phyloP scores from a whole-genome alignment of 306 rosid species.

The Mimosa pudica region DNA sequence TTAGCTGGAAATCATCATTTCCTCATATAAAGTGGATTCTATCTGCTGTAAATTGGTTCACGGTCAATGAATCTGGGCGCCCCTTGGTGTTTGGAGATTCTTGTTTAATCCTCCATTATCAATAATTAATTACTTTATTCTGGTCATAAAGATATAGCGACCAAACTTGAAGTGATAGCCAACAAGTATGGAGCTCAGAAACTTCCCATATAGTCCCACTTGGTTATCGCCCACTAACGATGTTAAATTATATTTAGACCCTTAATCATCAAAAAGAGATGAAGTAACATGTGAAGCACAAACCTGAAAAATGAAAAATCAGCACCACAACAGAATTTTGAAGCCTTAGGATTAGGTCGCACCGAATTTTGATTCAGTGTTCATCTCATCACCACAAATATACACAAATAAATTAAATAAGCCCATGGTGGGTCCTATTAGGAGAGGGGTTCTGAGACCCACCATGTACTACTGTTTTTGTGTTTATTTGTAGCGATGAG shows the following conservation, averaged over 20 bases:
- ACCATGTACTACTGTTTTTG: too few species aligned
- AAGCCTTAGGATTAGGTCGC: background rate
- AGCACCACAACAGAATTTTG: background rate
- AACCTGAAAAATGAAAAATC: background rate
- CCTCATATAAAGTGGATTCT: slow-evolving; percentile 28
- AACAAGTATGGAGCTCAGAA: background rate
- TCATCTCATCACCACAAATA: too few species aligned
- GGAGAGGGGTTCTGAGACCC: too few species aligned
- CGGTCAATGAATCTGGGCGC: slow-evolving; percentile 19
- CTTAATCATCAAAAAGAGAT: background rate
- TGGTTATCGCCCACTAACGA: slow-evolving; percentile 15
- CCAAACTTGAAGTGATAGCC: slow-evolving; percentile 2
- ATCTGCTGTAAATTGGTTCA: slow-evolving; percentile 17
- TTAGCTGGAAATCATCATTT: slow-evolving; percentile 12
- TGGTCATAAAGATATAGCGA: background rate
- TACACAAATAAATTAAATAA: too few species aligned
- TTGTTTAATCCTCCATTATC: slow-evolving; percentile 29
- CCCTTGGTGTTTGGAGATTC: slow-evolving; percentile 42
- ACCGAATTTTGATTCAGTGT: too few species aligned
- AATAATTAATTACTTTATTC: slow-evolving; percentile 1
- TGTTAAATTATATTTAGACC: background rate
- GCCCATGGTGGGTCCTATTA: too few species aligned
- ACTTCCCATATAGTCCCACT: slow-evolving; percentile 33
- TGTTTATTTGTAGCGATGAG: too few species aligned
- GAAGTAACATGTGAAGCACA: background rate